Base-by-base conservation (phyloP, 768 basidiomycete genomes). In the Boletellus sp. region DNA sequence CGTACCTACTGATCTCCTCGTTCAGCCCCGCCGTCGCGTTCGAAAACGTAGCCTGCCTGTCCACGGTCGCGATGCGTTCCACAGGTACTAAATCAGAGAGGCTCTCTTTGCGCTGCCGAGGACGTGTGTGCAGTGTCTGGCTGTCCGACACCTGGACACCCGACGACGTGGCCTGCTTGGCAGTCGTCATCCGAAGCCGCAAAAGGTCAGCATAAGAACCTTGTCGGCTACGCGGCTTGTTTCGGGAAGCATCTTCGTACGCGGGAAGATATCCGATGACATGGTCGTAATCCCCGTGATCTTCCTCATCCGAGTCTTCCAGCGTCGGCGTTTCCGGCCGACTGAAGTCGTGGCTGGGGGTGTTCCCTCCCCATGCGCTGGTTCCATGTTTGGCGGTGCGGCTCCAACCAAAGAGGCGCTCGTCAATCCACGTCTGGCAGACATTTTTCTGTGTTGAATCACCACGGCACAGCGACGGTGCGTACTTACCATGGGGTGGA, bases 341-440 rank as follows among this genome's bases (percentile, higher is more conserved):
- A 70, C 80, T 88, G 63, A 66, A 73, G 62, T 84, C 83, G 42
- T 79, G 81, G 59, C 69, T 78, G 34, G 68, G 71, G 20, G 73
- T 72, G 35, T 67, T 65, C 16, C 81, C 87, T 28, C 81, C 81
- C 92, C 91, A 94, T n/a, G 83, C 90, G 59, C 85, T 90, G 3
- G 90, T 90, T n/a, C 91, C 89, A 42, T 80, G 81, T 42, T 70
- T 73, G 1, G 88, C 79, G 57, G 85, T 90, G 46, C 81, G 77
- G 66, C 83, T 84, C 93, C 90, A 95, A 38, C 93, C 94, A 63
- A 95, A 96, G 22, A 96, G 77, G 8, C 90, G 84, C 69, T 95
- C 94, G 66, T 96, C 93, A 15, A 95, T 78, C 92, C 92, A 95
- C 13, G 87, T 84, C 74, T 81, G 62, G 23, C 42, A 36, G 24